These are phyloP conservation scores for Periglandula ipomoeae DNA, from an alignment of 2,329 filamentous ascomycete genomes.

Conservation along the genomic window DNA sequence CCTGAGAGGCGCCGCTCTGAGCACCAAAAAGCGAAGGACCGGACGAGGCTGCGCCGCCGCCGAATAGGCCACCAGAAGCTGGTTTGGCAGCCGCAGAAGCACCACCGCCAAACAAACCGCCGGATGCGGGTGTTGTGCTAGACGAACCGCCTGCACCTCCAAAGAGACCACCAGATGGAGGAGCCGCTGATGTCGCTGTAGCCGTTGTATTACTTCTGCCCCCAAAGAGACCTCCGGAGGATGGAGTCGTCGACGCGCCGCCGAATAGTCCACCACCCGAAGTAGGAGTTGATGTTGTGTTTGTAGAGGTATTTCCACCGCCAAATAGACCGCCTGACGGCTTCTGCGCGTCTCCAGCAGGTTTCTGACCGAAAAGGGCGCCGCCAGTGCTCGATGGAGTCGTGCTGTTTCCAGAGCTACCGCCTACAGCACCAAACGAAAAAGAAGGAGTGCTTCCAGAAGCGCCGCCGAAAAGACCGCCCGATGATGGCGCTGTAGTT, in stretches of 20 bases:
- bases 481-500: conserved; percentile 29
- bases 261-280: conserved; percentile 22
- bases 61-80: conserved; percentile 19
- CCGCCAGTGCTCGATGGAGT: conserved; percentile 19
- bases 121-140: conserved; percentile 7
- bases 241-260: conserved; percentile 11
- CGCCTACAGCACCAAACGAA: conserved; percentile 28
- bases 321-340: conserved; percentile 19
- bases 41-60: conserved; percentile 9
- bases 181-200: conserved; percentile 11
- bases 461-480: conserved; percentile 30
- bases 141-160: conserved; percentile 11
- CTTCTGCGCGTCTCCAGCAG: conserved; percentile 18
- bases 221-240: conserved; percentile 12
- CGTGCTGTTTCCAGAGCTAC: conserved; percentile 17
- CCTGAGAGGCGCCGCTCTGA: conserved; percentile 8
- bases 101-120: conserved; percentile 9
- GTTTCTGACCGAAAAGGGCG: conserved; percentile 24
- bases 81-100: conserved; percentile 13
- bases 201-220: conserved; percentile 4
- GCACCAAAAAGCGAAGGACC: conserved; percentile 10
- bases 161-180: conserved; percentile 14
- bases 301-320: conserved; percentile 14
- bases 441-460: conserved; percentile 25
- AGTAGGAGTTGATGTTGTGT: conserved; percentile 17